Conservation (phyloP, 2,329 filamentous ascomycete genomes). For the Penicillium sp. region DNA sequence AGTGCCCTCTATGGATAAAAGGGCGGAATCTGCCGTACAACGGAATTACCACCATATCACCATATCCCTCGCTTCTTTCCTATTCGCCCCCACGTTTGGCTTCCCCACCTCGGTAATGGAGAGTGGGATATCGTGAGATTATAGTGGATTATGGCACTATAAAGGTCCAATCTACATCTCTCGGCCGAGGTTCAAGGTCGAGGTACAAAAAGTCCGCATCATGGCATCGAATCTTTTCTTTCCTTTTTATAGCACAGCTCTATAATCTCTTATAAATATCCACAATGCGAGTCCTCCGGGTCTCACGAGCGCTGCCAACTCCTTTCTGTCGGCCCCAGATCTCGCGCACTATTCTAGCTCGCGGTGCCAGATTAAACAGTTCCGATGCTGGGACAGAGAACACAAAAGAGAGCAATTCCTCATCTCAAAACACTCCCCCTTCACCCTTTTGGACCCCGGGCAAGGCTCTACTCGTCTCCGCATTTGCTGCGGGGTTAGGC, state of each 20-base stretch:
- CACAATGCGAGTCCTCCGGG: constrained; percentile 22
- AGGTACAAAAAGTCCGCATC: constrained; percentile 3
- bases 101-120: not conserved
- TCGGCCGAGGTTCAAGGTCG: constrained; percentile 21
- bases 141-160: constrained; percentile 6
- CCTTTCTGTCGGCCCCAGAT: constrained; percentile 23
- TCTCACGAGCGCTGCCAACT: constrained; percentile 26
- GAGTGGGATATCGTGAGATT: not conserved
- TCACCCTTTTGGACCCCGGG: constrained; percentile 44
- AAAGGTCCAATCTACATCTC: not conserved
- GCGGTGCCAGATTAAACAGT: constrained; percentile 18
- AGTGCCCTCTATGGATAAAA: too few relatives aligned
- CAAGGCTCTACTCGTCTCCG: constrained; percentile 47
- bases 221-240: constrained; percentile 1
- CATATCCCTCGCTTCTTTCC: not conserved
- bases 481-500: constrained; percentile 51
- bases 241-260: not conserved
- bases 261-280: not conserved
- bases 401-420: constrained; percentile 6
- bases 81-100: not conserved
- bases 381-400: constrained; percentile 4
- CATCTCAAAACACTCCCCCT: constrained; percentile 10
- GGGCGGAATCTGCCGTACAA: not conserved
- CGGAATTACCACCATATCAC: not conserved
- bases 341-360: constrained; percentile 4